Conservation (phyloP, 495 filamentous ascomycete species). For the Penicillium argentinense region DNA sequence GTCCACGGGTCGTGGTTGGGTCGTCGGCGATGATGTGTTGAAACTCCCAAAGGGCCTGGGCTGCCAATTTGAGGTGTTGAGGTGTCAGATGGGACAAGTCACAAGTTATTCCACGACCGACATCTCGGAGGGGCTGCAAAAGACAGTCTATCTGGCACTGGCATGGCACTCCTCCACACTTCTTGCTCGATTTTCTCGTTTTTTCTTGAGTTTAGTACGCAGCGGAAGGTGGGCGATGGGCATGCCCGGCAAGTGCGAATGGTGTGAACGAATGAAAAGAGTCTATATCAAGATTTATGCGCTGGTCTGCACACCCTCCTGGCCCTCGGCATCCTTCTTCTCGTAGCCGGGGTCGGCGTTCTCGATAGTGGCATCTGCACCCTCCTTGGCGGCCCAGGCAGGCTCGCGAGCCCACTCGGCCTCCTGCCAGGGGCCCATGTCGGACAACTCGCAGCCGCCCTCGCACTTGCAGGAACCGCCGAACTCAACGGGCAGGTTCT, state of each 20-base stretch:
- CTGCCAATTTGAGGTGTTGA: neutral
- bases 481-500: conserved; percentile 87
- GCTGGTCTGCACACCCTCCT: conserved; percentile 29
- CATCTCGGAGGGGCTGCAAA: neutral
- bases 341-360: conserved; percentile 31
- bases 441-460: conserved; percentile 84
- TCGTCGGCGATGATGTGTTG: conserved; percentile 23
- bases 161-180: conserved; percentile 1
- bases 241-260: conserved; percentile 8
- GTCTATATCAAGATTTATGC: conserved; percentile 28
- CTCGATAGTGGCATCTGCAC: conserved; percentile 20
- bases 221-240: conserved; percentile 1
- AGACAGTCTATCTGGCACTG: conserved; percentile 4
- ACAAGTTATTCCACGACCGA: neutral
- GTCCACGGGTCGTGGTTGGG: conserved; percentile 16
- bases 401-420: conserved; percentile 66
- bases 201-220: conserved; percentile 6
- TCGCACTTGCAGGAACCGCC: conserved; percentile 81
- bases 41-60: conserved; percentile 14
- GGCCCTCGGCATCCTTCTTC: conserved; percentile 34
- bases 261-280: conserved; percentile 13
- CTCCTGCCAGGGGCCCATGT: conserved; percentile 91
- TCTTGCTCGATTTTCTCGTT: conserved; percentile 5
- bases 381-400: conserved; percentile 60
- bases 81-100: conserved; percentile 1